These are phyloP conservation scores for Aspergillus pseudoviridinutans DNA, from an alignment of 2,329 filamentous ascomycete species.

Conservation along the genomic window DNA sequence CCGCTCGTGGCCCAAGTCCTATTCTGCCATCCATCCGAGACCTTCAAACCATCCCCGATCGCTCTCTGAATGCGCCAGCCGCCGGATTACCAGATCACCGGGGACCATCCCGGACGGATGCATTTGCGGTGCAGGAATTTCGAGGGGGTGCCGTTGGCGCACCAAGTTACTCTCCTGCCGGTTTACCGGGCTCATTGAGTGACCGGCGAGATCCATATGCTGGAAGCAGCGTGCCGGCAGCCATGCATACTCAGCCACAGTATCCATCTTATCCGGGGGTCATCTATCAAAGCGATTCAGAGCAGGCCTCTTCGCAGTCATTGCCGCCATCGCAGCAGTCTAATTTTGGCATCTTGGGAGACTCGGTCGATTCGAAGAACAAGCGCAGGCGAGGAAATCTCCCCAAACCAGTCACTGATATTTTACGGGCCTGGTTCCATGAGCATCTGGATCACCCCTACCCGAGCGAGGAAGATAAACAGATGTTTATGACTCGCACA, in stretches of 20 bases:
- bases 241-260: slow-evolving; percentile 24
- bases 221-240: slow-evolving; percentile 11
- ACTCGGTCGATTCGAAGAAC: slow-evolving; percentile 35
- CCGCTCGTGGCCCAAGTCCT: slow-evolving; percentile 32
- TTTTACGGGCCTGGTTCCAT: slow-evolving; percentile 74
- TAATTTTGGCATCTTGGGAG: slow-evolving; percentile 38
- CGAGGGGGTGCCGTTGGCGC: slow-evolving; percentile 10
- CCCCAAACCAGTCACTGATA: slow-evolving; percentile 84
- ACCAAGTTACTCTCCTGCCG: slow-evolving; percentile 10
- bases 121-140: slow-evolving; percentile 23
- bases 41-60: slow-evolving; percentile 30
- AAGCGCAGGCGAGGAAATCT: slow-evolving; percentile 73
- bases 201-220: slow-evolving; percentile 25
- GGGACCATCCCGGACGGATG: slow-evolving; percentile 24
- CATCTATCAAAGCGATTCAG: slow-evolving; percentile 29
- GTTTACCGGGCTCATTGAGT: slow-evolving; percentile 16
- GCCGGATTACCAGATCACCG: slow-evolving; percentile 26
- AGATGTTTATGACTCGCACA: slow-evolving; percentile 72
- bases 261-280: slow-evolving; percentile 25
- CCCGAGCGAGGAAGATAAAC: slow-evolving; percentile 83
- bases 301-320: slow-evolving; percentile 28
- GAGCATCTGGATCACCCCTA: slow-evolving; percentile 77
- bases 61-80: slow-evolving; percentile 17
- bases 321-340: slow-evolving; percentile 29
- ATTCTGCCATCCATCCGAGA: slow-evolving; percentile 37